Percentiles rank a stretch among this genome's conserved stretches.
Evolutionary conservation across 2,329 filamentous ascomycete species (phyloP).

Genomic region (Cytospora schulzeri): DNA sequence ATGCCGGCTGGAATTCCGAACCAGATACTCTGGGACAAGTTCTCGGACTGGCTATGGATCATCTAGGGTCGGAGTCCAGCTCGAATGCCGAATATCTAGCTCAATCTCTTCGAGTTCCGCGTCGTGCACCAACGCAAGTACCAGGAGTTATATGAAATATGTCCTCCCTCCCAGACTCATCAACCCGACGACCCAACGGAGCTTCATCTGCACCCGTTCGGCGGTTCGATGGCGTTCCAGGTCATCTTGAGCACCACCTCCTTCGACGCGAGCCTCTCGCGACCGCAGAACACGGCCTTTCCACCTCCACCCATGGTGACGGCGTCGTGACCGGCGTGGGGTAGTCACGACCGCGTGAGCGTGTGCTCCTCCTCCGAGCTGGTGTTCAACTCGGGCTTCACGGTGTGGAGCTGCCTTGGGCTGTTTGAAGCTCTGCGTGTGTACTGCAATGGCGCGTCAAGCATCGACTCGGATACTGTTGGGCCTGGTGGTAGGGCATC

Average conservation of each 20-base stretch:
- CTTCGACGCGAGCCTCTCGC: slow-evolving; percentile 17
- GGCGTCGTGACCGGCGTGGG: slow-evolving; percentile 9
- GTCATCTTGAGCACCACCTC: slow-evolving; percentile 25
- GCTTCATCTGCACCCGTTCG: slow-evolving; percentile 22
- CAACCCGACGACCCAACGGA: slow-evolving; percentile 19
- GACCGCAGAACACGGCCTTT: slow-evolving; percentile 9
- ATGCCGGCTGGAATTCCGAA: too few relatives aligned
- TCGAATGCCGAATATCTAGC: neutral
- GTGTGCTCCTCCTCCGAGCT: slow-evolving; percentile 9
- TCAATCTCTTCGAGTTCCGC: neutral
- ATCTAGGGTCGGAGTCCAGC: neutral
- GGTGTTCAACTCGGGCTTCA: slow-evolving; percentile 26
- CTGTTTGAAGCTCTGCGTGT: slow-evolving; percentile 13
- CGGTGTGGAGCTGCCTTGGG: slow-evolving; percentile 24
- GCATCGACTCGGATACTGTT: slow-evolving; percentile 23
- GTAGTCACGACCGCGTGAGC: slow-evolving; percentile 20
- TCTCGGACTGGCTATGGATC: neutral
- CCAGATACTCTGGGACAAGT: neutral
- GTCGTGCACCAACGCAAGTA: neutral
- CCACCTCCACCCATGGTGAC: neutral
- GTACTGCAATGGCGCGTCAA: slow-evolving; percentile 19
- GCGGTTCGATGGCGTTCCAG: slow-evolving; percentile 20
- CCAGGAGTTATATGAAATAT: neutral
- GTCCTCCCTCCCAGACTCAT: slow-evolving; percentile 14
- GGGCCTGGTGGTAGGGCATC: slow-evolving; percentile 20